These are phyloP conservation scores for Lepiota venenata DNA, from an alignment of 768 basidiomycete genomes.

Conservation along the genomic window DNA sequence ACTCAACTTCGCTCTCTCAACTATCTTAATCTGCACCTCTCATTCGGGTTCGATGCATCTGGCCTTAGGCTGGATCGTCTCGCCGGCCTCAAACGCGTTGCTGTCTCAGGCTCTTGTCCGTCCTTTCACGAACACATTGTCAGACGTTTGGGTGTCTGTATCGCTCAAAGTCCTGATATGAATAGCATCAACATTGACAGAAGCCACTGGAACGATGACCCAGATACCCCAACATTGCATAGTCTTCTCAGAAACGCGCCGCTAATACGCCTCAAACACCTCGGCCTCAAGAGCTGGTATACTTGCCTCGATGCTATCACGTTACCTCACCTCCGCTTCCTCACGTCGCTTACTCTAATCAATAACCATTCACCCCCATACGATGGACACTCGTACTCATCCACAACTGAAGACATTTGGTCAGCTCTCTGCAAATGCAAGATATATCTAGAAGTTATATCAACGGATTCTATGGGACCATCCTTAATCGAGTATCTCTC, in stretches of 20 bases:
- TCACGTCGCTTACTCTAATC: conserved; percentile 3
- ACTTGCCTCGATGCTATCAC: conserved; percentile 3
- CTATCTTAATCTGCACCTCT: conserved; percentile 4
- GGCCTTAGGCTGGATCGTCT: conserved; percentile 2
- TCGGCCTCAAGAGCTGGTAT: conserved; percentile 3
- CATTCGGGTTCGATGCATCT: conserved; percentile 5
- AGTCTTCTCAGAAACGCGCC: background rate
- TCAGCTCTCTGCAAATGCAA: background rate
- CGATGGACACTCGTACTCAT: background rate
- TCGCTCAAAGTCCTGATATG: conserved; percentile 9
- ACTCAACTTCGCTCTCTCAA: background rate
- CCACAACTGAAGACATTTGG: conserved; percentile 3
- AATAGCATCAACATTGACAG: conserved; percentile 6
- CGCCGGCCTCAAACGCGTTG: conserved; percentile 1
- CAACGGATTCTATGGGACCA: background rate
- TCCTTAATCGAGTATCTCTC: conserved; percentile 3
- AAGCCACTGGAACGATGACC: background rate
- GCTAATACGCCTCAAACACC: conserved; percentile 5
- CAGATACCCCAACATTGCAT: background rate
- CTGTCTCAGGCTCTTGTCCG: conserved; percentile 4
- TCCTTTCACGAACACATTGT: background rate
- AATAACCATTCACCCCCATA: background rate
- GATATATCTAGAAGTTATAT: conserved; percentile 5
- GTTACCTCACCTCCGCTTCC: conserved; percentile 1
- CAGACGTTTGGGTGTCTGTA: conserved; percentile 1